Evolutionary conservation across 2,329 filamentous ascomycete genomes (phyloP).

Genomic region (Botrytis tulipae): DNA sequence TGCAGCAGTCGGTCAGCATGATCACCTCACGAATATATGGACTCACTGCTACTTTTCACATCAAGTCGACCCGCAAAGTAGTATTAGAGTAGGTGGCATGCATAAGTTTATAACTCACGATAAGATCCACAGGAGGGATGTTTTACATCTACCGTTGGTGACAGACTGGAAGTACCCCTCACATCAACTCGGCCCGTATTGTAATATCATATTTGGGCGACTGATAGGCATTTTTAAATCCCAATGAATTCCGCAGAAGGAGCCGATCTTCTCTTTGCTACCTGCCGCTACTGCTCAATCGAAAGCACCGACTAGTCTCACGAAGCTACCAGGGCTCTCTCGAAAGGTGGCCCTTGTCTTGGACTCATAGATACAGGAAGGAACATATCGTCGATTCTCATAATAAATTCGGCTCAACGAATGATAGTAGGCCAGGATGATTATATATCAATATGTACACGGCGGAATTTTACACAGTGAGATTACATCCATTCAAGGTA

Average conservation of each 20-base stretch:
- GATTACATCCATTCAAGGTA: background rate
- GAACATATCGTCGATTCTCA: no score
- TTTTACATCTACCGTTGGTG: background rate
- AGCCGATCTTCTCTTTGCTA: rapidly evolving
- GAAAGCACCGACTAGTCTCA: background rate
- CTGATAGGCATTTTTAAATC: background rate
- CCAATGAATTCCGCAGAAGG: background rate
- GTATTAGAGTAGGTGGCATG: background rate
- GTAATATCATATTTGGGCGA: background rate
- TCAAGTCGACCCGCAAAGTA: background rate
- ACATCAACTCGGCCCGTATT: background rate
- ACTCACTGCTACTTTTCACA: background rate
- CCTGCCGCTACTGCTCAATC: background rate
- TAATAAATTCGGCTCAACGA: background rate
- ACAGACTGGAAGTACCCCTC: rapidly evolving
- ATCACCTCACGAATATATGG: background rate
- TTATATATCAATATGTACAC: background rate
- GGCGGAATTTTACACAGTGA: rapidly evolving
- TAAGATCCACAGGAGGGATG: background rate
- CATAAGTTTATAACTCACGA: background rate
- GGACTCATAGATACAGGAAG: background rate
- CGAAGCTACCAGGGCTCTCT: background rate
- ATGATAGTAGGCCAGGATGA: background rate
- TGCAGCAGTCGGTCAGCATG: background rate
- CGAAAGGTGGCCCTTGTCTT: background rate